These are phyloP conservation scores for Haplosporangium gracile DNA, from an alignment of 192 early-diverging fungal species.

Conservation along the genomic window DNA sequence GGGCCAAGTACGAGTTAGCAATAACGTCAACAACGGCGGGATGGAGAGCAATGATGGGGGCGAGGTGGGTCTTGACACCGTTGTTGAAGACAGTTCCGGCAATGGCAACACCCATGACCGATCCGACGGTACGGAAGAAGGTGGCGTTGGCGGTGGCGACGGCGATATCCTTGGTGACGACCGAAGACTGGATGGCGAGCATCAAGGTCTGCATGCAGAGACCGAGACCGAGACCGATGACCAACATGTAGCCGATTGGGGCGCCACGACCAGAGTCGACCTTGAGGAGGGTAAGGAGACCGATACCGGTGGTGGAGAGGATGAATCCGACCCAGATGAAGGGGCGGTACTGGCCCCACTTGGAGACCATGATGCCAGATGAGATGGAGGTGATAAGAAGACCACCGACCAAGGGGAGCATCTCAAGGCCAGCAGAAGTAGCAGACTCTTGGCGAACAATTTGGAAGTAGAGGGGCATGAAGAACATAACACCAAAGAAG, in stretches of 20 bases:
- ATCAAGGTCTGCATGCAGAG: slow-evolving; percentile 75
- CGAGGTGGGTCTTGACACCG: slow-evolving; percentile 48
- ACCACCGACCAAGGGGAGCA: slow-evolving; percentile 79
- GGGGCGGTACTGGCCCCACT: slow-evolving; percentile 66
- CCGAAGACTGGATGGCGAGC: slow-evolving; percentile 77
- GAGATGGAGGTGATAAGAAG: slow-evolving; percentile 71
- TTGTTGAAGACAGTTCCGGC: slow-evolving; percentile 57
- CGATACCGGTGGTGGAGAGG: slow-evolving; percentile 70
- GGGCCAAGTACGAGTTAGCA: slow-evolving; percentile 45
- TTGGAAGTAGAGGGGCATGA: slow-evolving; percentile 80
- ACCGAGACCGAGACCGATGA: slow-evolving; percentile 84
- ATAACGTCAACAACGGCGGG: slow-evolving; percentile 15
- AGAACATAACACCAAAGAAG: slow-evolving; percentile 72
- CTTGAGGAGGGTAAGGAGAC: slow-evolving; percentile 67
- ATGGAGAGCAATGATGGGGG: slow-evolving; percentile 1
- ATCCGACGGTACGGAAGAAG: slow-evolving; percentile 68
- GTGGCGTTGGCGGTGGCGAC: slow-evolving; percentile 71
- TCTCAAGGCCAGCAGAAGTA: slow-evolving; percentile 76
- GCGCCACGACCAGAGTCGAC: slow-evolving; percentile 58
- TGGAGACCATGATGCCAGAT: slow-evolving; percentile 73
- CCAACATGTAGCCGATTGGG: slow-evolving; percentile 73
- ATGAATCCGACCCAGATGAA: slow-evolving; percentile 75
- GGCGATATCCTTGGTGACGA: slow-evolving; percentile 71
- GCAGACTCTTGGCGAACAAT: slow-evolving; percentile 66
- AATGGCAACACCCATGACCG: slow-evolving; percentile 57